Evolutionary conservation across 768 basidiomycete genomes (phyloP), one percentile per base, ranked within the genome.

Genomic region (Mycena rebaudengoi): DNA sequence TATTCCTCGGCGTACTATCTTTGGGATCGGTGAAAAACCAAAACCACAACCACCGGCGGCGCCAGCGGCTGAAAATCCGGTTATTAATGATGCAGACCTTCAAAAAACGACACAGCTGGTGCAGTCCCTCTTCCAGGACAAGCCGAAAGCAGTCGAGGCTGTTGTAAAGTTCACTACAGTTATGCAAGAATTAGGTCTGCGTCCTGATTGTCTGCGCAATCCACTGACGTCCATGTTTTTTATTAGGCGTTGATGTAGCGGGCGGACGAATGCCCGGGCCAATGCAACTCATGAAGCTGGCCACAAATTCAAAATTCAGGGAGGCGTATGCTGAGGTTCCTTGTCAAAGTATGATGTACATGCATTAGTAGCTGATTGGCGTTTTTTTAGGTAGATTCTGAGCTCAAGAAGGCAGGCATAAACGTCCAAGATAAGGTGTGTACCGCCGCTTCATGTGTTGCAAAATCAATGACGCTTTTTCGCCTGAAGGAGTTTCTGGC

Each of bases 321-420:
- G 77, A 74, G 40, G 83, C 81, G 25, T 79, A 82, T 29, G 77
- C 78, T 65, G 76, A 75, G 39, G 76, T 89, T 7, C 75, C n/a
- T n/a, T n/a, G n/a, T n/a, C n/a, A n/a, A n/a, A n/a, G n/a, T n/a
- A n/a, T n/a, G n/a, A n/a, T n/a, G n/a, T n/a, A n/a, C n/a, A n/a
- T n/a, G n/a, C n/a, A n/a, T n/a, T n/a, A n/a, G n/a, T n/a, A n/a
- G n/a, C n/a, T n/a, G n/a, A n/a, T n/a, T n/a, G n/a, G n/a, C n/a
- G n/a, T n/a, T n/a, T n/a, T n/a, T n/a, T n/a, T n/a, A n/a, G n/a
- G n/a, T n/a, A n/a, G n/a, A 79, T 51, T 79, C 79, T 14, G 87
- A 86, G 59, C 71, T 91, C 63, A 70, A 83, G 52, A 86, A 85
- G 32, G 86, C 87, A 21, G 90, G 88, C 6, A 71, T 91, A n/a